Conservation (phyloP, 1,284 basidiomycete species). For the Fomitiporia mediterranea region DNA sequence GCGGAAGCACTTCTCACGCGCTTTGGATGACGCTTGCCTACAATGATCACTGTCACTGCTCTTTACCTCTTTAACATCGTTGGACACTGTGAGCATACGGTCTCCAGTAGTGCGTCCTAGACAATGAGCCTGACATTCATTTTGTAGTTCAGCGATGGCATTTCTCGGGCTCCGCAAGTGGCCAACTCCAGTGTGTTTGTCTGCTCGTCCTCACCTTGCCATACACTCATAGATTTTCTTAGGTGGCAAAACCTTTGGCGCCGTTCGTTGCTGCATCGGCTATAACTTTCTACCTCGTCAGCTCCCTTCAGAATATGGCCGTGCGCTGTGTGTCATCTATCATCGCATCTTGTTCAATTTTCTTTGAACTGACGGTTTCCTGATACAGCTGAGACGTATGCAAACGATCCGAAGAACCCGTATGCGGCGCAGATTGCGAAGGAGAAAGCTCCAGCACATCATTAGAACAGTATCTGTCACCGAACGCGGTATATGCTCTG, state of each 20-base stretch:
- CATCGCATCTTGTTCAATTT: not conserved
- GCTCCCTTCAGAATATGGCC: conserved; percentile 57
- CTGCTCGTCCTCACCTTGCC: conserved; percentile 13
- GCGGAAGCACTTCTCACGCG: not conserved
- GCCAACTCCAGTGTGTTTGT: conserved; percentile 53
- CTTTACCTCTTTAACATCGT: conserved; percentile 2
- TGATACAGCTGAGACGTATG: conserved; percentile 53
- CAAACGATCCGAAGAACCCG: conserved; percentile 73
- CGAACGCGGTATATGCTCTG: not conserved
- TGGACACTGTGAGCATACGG: not conserved
- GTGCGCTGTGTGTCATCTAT: conserved; percentile 56
- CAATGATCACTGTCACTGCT: not conserved
- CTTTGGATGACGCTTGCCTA: not conserved
- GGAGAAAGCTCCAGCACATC: conserved; percentile 27
- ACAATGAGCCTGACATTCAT: not conserved
- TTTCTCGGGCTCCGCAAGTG: conserved; percentile 76
- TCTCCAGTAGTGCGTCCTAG: not conserved
- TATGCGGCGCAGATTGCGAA: conserved; percentile 69
- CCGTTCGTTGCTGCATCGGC: conserved; percentile 65
- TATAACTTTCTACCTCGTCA: conserved; percentile 62
- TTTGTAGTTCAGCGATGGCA: conserved; percentile 40
- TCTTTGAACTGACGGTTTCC: not conserved
- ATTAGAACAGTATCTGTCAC: conserved; percentile 25
- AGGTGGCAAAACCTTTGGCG: conserved; percentile 71
- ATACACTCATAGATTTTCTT: conserved; percentile 5